Conservation (phyloP, 2,329 filamentous ascomycete genomes). For the Phyllosticta capitalensis region DNA sequence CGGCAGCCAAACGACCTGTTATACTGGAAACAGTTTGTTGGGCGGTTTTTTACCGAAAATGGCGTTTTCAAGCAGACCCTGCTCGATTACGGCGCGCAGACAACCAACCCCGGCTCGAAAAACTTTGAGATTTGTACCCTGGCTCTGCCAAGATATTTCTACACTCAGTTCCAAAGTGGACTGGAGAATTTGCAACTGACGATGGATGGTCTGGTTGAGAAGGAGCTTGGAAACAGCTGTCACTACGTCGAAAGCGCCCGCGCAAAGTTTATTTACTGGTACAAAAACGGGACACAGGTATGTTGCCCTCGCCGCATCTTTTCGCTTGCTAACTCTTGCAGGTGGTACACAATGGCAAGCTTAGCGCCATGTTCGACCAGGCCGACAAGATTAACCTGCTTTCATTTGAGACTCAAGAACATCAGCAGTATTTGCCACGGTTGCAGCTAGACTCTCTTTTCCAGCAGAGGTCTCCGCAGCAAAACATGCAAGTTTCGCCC, state of each 20-base stretch:
- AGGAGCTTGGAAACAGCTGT: constrained; percentile 50
- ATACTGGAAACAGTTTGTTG: constrained; percentile 74
- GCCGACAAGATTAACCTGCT: constrained; percentile 76
- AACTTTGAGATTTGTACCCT: constrained; percentile 78
- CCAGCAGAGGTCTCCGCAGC: constrained; percentile 40
- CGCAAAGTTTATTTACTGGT: constrained; percentile 82
- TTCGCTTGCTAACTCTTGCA: constrained; percentile 30
- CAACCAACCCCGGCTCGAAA: constrained; percentile 49
- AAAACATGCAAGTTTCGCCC: constrained; percentile 44
- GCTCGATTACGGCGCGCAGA: constrained; percentile 38
- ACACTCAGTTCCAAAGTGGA: constrained; percentile 79
- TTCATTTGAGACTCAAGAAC: constrained; percentile 65
- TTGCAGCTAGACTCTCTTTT: constrained; percentile 43
- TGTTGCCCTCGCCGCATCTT: constrained; percentile 24
- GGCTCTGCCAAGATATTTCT: constrained; percentile 79
- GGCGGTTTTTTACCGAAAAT: constrained; percentile 67
- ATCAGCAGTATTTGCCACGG: constrained; percentile 78
- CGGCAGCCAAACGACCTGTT: constrained; percentile 52
- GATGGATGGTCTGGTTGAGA: constrained; percentile 58
- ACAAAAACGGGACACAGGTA: constrained; percentile 73
- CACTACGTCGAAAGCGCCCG: constrained; percentile 67
- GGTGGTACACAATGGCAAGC: constrained; percentile 66
- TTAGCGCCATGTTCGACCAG: constrained; percentile 70
- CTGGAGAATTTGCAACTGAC: constrained; percentile 79
- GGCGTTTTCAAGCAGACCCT: constrained; percentile 71